These are phyloP conservation scores for Dissophora globulifera DNA, from an alignment of 192 early-diverging fungal genomes.

Conservation along the genomic window DNA sequence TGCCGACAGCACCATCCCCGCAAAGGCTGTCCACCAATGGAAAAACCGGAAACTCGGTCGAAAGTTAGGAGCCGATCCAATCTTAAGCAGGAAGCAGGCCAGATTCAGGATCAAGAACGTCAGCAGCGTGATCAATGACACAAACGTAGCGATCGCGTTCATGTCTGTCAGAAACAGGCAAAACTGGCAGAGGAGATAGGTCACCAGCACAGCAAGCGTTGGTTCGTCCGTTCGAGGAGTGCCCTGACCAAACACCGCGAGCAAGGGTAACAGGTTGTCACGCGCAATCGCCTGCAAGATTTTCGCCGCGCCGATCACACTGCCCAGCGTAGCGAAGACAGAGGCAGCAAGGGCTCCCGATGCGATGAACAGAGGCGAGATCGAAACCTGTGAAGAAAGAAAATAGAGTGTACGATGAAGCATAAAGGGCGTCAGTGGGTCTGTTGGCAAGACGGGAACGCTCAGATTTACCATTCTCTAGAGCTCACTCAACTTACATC, in stretches of 20 bases:
- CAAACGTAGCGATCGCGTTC: constrained; percentile 72
- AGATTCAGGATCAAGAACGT: constrained; percentile 73
- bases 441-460: too few relatives aligned
- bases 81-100: constrained; percentile 72
- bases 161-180: constrained; percentile 68
- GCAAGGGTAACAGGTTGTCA: constrained; percentile 68
- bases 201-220: constrained; percentile 50
- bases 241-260: constrained; percentile 49
- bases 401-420: too few relatives aligned
- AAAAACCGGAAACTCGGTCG: constrained; percentile 76
- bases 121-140: constrained; percentile 72
- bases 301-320: constrained; percentile 69
- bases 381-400: constrained; percentile 51
- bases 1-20: constrained; percentile 64
- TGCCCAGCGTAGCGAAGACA: constrained; percentile 70
- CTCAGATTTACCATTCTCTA: too few relatives aligned
- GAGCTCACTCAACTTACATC: too few relatives aligned
- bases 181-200: constrained; percentile 63
- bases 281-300: constrained; percentile 74
- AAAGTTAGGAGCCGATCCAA: constrained; percentile 74
- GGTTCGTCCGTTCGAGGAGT: constrained; percentile 56
- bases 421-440: too few relatives aligned
- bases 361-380: constrained; percentile 64
- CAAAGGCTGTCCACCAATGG: constrained; percentile 69
- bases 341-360: constrained; percentile 68